phyloP scores from a whole-genome alignment of 2,329 filamentous ascomycete species.

The Pseudogymnoascus sp. region DNA sequence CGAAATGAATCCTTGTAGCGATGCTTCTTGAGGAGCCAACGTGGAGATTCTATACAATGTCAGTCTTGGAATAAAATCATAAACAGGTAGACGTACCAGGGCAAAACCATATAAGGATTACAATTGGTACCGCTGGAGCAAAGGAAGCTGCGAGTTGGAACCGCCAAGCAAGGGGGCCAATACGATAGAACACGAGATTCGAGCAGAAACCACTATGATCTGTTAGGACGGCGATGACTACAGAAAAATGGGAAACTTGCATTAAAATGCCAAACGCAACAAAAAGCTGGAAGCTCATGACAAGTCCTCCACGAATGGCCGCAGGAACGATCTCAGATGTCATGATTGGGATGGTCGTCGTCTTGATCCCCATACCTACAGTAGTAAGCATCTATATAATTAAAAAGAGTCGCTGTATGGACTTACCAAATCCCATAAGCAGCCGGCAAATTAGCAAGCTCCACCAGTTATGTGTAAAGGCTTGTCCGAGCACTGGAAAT shows the following conservation, averaged over 20 bases:
- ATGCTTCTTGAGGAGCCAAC: slow-evolving; percentile 11
- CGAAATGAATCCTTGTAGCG: slow-evolving; percentile 12
- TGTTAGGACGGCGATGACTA: not conserved
- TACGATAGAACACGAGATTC: slow-evolving; percentile 49
- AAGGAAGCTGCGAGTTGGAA: slow-evolving; percentile 56
- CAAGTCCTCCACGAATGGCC: slow-evolving; percentile 61
- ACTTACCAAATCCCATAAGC: slow-evolving; percentile 63
- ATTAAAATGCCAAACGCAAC: slow-evolving; percentile 51
- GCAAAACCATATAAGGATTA: slow-evolving; percentile 54
- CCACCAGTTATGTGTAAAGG: slow-evolving; percentile 62
- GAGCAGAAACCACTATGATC: slow-evolving; percentile 43
- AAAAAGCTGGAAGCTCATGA: slow-evolving; percentile 76
- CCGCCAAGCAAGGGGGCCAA: slow-evolving; percentile 47
- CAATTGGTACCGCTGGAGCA: slow-evolving; percentile 47
- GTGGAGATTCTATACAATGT: slow-evolving; percentile 9
- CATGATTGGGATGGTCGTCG: slow-evolving; percentile 61
- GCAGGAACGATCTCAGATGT: slow-evolving; percentile 67
- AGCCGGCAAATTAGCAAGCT: slow-evolving; percentile 58
- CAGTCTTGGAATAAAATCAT: not conserved
- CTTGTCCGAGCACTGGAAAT: slow-evolving; percentile 59
- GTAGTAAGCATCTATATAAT: slow-evolving; percentile 57
- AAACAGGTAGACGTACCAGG: slow-evolving; percentile 30
- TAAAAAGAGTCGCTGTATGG: slow-evolving; percentile 62
- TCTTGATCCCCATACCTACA: slow-evolving; percentile 68
- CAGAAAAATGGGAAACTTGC: not conserved